Evolutionary conservation across 345 rosid species (phyloP).

Genomic region (Sapria himalayana): DNA sequence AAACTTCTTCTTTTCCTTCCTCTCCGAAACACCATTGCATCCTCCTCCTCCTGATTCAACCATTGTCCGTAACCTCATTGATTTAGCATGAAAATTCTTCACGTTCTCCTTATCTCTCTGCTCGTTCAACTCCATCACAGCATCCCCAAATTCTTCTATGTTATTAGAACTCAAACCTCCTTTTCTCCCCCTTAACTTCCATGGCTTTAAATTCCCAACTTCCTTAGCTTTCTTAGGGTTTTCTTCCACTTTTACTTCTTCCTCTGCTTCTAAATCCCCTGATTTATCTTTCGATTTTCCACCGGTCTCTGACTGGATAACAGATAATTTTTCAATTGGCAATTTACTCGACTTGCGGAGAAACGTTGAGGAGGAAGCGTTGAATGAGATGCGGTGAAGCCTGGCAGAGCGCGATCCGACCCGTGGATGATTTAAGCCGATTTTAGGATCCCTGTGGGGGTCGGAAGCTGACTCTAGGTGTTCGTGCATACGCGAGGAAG

Average conservation of each 20-base stretch:
- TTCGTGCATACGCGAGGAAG: conserved; percentile 5
- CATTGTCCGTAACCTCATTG: too few relatives aligned
- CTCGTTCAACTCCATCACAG: conserved; percentile 12
- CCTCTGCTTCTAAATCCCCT: conserved; percentile 8
- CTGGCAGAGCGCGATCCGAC: conserved; percentile 57
- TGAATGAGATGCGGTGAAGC: conserved; percentile 24
- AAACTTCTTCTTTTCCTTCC: conserved; percentile 41
- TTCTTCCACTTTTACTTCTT: conserved; percentile 13
- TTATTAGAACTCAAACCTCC: background rate
- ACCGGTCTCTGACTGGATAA: conserved; percentile 3
- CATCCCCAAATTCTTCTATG: conserved; percentile 1
- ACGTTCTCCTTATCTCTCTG: conserved; percentile 5
- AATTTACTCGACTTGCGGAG: conserved; percentile 7
- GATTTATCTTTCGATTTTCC: conserved; percentile 9
- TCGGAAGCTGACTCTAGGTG: conserved; percentile 8
- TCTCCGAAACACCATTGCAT: conserved; percentile 22
- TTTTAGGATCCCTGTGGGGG: conserved; percentile 14
- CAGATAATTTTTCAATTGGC: too few relatives aligned
- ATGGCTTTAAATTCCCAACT: conserved; percentile 24
- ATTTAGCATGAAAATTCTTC: too few relatives aligned
- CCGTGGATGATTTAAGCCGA: conserved; percentile 13
- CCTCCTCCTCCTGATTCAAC: too few relatives aligned
- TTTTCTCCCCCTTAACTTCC: conserved; percentile 75
- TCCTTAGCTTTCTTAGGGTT: conserved; percentile 19
- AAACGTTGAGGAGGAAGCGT: conserved; percentile 10